Conservation (phyloP, 257 asterid genomes). For the Forsythia viridissima region DNA sequence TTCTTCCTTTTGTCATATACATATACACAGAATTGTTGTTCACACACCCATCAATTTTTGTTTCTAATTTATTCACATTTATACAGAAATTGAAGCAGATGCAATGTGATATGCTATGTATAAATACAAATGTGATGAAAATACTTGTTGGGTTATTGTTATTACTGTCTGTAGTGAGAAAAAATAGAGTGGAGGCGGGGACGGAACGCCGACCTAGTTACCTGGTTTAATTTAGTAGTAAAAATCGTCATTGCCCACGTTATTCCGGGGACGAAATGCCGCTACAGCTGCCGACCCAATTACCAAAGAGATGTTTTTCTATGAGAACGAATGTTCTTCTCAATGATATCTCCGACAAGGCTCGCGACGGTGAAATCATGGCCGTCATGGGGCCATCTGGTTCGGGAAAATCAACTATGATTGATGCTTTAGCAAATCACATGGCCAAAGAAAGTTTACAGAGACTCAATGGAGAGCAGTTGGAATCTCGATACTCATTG, state of each 20-base stretch:
- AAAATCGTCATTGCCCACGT: background rate
- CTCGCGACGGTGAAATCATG: conserved; percentile 46
- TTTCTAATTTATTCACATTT: no score
- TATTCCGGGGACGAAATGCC: conserved; percentile 18
- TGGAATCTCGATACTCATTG: conserved; percentile 48
- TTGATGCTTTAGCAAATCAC: conserved; percentile 50
- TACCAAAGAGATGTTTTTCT: conserved; percentile 21
- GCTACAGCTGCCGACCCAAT: background rate
- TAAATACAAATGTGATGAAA: no score
- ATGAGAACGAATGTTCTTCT: conserved; percentile 31
- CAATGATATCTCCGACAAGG: conserved; percentile 50
- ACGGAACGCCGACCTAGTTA: no score
- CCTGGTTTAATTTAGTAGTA: no score
- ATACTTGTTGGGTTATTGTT: no score
- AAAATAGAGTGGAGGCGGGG: no score
- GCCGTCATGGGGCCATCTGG: conserved; percentile 55
- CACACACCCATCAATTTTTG: no score
- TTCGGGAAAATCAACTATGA: conserved; percentile 49
- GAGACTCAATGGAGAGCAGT: conserved; percentile 48
- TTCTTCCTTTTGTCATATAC: no score
- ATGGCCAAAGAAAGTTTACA: conserved; percentile 42
- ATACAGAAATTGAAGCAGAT: no score
- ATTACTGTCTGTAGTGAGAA: no score
- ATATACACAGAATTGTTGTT: no score
- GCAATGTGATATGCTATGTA: no score